Percentiles rank a stretch among this genome's conserved stretches.
Conservation (phyloP, 805 yeast genomes). For the Vanderwaltozyma yarrowii region DNA sequence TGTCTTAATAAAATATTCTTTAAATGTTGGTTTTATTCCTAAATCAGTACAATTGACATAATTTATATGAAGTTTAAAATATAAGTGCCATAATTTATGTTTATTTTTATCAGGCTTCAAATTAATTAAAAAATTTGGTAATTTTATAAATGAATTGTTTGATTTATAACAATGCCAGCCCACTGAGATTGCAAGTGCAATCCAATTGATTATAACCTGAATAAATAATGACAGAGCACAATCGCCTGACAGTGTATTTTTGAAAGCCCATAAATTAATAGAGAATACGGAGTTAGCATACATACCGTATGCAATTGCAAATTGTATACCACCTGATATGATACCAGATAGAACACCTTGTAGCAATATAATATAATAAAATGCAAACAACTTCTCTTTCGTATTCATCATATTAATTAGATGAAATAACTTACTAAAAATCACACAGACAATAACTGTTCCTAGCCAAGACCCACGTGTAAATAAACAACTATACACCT, state of each 20-base stretch:
- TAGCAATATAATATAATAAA: constrained; percentile 4
- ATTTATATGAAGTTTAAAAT: constrained; percentile 2
- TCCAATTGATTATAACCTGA: constrained; percentile 19
- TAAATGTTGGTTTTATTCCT: neutral
- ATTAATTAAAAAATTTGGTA: neutral
- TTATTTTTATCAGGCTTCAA: neutral
- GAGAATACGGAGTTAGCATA: constrained; percentile 7
- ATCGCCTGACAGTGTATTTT: constrained; percentile 21
- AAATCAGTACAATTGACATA: neutral
- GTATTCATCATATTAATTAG: neutral
- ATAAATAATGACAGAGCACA: constrained; percentile 17
- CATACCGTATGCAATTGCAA: constrained; percentile 22
- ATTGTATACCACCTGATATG: constrained; percentile 19
- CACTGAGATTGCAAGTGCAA: constrained; percentile 12
- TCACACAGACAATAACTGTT: no score
- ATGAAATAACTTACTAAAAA: no score
- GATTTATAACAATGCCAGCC: constrained; percentile 15
- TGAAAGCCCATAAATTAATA: constrained; percentile 19
- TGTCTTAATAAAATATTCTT: neutral
- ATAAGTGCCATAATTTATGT: neutral
- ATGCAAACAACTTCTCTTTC: neutral
- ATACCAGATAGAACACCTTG: constrained; percentile 16
- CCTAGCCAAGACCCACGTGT: no score
- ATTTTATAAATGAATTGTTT: neutral
- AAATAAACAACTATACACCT: no score